Evolutionary conservation across 495 filamentous ascomycete genomes (phyloP), one percentile per base, ranked within the genome.

Genomic region (Hypoxylon fuscum): DNA sequence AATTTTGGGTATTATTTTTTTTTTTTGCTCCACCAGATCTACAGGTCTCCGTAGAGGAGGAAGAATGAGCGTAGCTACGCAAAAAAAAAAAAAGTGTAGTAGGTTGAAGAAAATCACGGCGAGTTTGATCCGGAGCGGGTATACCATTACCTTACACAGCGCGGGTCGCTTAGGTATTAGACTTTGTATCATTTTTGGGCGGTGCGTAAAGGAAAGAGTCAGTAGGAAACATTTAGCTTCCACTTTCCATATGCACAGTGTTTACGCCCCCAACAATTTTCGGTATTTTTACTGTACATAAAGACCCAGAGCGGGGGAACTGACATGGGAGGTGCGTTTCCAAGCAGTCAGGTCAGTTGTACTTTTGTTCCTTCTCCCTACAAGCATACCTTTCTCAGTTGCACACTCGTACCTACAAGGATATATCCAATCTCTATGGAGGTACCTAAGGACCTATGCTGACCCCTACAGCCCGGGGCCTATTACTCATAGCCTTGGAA

Each of bases 221-320:
- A 66, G 31, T 20, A 37, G 38, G 25, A 14, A 22, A 45, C 27
- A 45, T 3, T 25, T 2, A 29, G 29, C 11, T 7, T 45, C n/a
- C n/a, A n/a, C n/a, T n/a, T n/a, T n/a, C n/a, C 15, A 11, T 20
- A 25, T 51, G 27, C 7, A 51, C 45, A 32, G 45, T 48, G 29
- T 22, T 44, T n/a, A n/a, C n/a, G n/a, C n/a, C n/a, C n/a, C n/a
- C n/a, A n/a, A n/a, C n/a, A n/a, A n/a, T n/a, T n/a, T n/a, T n/a
- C n/a, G n/a, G n/a, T n/a, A 5, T 48, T 1, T 3, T 21, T 2
- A 17, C 45, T 21, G 20, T 17, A 18, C 2, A 21, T 50, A 50
- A 37, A 14, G 50, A 45, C 55, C 49, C 55, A 66, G 46, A 66
- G 62, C 62, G 62, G 62, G 62, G 62, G 62, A 56, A 55, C 55